Base-by-base conservation (phyloP, 139 green algal genomes). In the Monoraphidium neglectum region DNA sequence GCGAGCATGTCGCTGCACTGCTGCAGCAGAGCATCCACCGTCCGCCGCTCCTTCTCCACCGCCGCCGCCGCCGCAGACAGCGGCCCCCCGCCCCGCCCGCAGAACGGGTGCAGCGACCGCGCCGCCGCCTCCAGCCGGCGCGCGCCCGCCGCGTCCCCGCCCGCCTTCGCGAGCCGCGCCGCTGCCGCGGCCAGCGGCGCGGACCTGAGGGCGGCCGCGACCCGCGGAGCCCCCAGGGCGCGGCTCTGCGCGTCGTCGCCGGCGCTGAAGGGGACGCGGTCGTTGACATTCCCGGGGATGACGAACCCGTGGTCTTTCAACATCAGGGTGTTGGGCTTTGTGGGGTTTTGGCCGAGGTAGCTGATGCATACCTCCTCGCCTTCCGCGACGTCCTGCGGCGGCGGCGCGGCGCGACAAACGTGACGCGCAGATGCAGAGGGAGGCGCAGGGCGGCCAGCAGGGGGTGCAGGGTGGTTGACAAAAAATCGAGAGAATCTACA, bases 241-340 rank as follows among this genome's bases (percentile, higher is more conserved):
- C 56, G 56, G 40, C 66, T 60, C 26, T 72, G 66, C 40, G 40
- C 56, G 26, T 64, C n/a, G 26, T 64, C n/a, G 8, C n/a, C 56
- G 32, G 37, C 59, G 59, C 63, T 47, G 60, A 88, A 87, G 26
- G 60, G 33, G 6, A 88, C 26, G 16, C 62, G 38, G 59, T 88
- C 83, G 33, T 81, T 81, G 23, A 59, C 16, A 59, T 88, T 88
- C 16, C 69, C 83, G 1, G 63, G 64, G 28, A 84, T 30, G 28
- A 88, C 69, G 61, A 88, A 88, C 12, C 83, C 83, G 28, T 87
- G 84, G 57, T 88, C 81, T 18, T 80, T 72, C 81, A 88, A 74
- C 56, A 88, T 47, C 2, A 64, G 61, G 12, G 40, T 15, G 56
- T 79, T 88, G 38, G 13, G 21, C 57, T 88, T 88, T 33, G 13